Evolutionary conservation across 768 basidiomycete species (phyloP).

Genomic region (Lentinus brumalis): DNA sequence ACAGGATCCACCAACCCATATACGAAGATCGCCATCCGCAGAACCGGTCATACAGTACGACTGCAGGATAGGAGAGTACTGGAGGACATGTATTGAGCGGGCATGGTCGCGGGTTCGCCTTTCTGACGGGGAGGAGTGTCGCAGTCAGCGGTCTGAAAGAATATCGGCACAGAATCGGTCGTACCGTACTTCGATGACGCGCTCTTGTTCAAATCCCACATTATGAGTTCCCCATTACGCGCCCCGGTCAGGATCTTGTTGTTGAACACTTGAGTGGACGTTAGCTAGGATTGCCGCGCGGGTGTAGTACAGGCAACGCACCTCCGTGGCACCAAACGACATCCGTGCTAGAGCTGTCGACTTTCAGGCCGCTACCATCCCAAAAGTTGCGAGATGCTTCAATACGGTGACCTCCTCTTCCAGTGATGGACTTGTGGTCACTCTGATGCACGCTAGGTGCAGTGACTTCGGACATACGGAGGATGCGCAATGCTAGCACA

Average conservation of each 20-base stretch:
- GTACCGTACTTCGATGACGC: constrained; percentile 72
- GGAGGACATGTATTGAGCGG: constrained; percentile 70
- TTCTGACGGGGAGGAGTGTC: constrained; percentile 4
- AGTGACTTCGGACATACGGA: constrained; percentile 56
- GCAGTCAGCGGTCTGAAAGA: background rate
- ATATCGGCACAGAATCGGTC: background rate
- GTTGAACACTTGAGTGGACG: constrained; percentile 50
- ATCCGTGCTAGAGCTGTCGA: constrained; percentile 77
- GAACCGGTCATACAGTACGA: constrained; percentile 80
- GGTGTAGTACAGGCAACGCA: constrained; percentile 7
- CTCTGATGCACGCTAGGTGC: constrained; percentile 27
- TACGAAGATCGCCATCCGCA: constrained; percentile 76
- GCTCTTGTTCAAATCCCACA: constrained; percentile 77
- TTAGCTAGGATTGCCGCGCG: background rate
- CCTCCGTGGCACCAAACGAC: constrained; percentile 75
- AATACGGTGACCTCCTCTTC: constrained; percentile 65
- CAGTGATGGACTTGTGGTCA: constrained; percentile 56
- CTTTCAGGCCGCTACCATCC: constrained; percentile 77
- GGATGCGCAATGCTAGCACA: constrained; percentile 30
- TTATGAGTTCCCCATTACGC: constrained; percentile 77
- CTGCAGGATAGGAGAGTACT: constrained; percentile 66
- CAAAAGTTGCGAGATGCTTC: constrained; percentile 77
- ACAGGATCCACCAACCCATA: constrained; percentile 59
- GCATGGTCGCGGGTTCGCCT: constrained; percentile 70
- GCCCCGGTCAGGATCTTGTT: constrained; percentile 82